Percentiles rank a stretch among this genome's conserved stretches.
These are phyloP conservation scores for Tetraselmis striata DNA, from an alignment of 139 green algal species.

Conservation along the genomic window DNA sequence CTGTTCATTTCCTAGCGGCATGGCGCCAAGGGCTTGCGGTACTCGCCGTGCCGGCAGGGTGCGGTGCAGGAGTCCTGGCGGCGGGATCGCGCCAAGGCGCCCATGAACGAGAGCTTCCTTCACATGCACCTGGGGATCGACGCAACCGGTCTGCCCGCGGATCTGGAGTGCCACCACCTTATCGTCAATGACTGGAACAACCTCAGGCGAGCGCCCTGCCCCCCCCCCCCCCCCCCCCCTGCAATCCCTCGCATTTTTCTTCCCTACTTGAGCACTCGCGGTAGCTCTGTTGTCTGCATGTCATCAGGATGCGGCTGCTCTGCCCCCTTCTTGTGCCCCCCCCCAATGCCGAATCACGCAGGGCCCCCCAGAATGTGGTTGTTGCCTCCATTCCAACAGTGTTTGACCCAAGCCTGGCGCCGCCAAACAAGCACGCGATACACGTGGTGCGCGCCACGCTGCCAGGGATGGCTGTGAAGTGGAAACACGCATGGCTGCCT, in stretches of 20 bases:
- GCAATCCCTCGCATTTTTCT: neutral
- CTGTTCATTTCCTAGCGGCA: too few species aligned
- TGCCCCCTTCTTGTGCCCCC: too few species aligned
- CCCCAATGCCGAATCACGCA: too few species aligned
- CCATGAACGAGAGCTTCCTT: conserved; percentile 64
- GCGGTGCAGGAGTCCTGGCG: conserved; percentile 11
- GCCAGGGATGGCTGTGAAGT: too few species aligned
- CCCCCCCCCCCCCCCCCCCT: too few species aligned
- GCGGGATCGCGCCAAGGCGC: conserved; percentile 8
- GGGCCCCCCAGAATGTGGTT: conserved; percentile 45
- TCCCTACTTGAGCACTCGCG: too few species aligned
- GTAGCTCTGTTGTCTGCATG: too few species aligned
- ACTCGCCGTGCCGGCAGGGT: conserved; percentile 17
- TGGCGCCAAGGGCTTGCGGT: neutral
- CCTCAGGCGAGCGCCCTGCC: conserved; percentile 7
- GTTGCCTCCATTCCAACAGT: conserved; percentile 70
- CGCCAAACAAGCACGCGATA: conserved; percentile 37
- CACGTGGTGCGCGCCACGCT: conserved; percentile 13
- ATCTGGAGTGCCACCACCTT: conserved; percentile 79
- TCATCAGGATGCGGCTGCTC: too few species aligned
- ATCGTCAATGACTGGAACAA: conserved; percentile 65
- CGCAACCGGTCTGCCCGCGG: conserved; percentile 46
- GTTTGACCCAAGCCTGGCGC: conserved; percentile 62
- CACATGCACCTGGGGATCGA: conserved; percentile 88
- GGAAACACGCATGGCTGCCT: too few species aligned